phyloP scores from a whole-genome alignment of 2,329 filamentous ascomycete species.

The Monosporascus sp. region DNA sequence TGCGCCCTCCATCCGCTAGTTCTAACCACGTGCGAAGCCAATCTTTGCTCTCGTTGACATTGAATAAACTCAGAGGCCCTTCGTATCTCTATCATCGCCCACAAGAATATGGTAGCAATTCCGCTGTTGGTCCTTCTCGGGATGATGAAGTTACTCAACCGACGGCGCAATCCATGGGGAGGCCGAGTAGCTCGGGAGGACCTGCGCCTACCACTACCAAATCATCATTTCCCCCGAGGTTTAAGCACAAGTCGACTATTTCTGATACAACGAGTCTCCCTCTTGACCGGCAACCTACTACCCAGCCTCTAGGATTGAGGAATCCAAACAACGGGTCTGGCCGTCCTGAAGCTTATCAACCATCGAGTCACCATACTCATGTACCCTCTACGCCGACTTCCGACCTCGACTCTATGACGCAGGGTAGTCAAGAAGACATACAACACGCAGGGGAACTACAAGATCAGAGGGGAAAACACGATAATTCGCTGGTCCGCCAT shows the following conservation, averaged over 20 bases:
- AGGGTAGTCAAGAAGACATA: too few species aligned
- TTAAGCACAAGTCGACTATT: background rate
- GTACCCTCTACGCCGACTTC: too few species aligned
- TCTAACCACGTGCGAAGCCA: constrained; percentile 25
- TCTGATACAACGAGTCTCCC: background rate
- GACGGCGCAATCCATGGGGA: background rate
- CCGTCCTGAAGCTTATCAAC: too few species aligned
- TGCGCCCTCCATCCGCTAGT: constrained; percentile 14
- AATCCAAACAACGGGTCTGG: background rate
- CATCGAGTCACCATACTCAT: too few species aligned
- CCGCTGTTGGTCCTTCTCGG: constrained; percentile 6
- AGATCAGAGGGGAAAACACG: too few species aligned
- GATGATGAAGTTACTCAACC: background rate
- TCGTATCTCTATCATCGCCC: constrained; percentile 26
- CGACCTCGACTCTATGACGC: too few species aligned
- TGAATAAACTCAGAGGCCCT: constrained; percentile 25
- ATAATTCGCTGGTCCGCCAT: too few species aligned
- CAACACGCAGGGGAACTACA: too few species aligned
- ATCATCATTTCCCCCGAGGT: background rate
- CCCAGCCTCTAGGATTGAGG: background rate
- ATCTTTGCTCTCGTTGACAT: constrained; percentile 25
- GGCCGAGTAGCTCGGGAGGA: background rate
- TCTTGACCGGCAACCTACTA: background rate
- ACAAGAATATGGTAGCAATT: constrained; percentile 8
- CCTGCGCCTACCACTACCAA: background rate